Percentiles rank a stretch among this genome's conserved stretches.
Conservation (phyloP, 1,139 yeast species). For the Kurtzmaniella quercitrusa region DNA sequence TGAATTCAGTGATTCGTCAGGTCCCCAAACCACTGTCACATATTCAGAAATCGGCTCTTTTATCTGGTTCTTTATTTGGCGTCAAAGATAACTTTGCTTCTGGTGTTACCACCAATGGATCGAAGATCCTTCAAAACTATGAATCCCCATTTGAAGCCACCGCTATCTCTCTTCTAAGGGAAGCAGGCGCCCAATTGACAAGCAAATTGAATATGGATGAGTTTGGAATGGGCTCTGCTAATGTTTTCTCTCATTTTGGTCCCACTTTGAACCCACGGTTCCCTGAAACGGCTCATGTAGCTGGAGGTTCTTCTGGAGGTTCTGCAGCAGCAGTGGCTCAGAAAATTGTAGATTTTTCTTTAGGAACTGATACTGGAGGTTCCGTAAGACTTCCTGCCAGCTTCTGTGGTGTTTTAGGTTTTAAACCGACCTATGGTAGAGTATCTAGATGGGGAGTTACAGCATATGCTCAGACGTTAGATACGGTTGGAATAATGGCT, state of each 20-base stretch:
- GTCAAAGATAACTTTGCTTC: slow-evolving; percentile 79
- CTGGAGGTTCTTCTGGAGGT: slow-evolving; percentile 97
- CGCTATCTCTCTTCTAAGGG: slow-evolving; percentile 47
- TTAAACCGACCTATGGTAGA: slow-evolving; percentile 90
- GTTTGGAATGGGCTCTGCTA: slow-evolving; percentile 93
- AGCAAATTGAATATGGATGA: slow-evolving; percentile 97
- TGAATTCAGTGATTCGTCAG: background rate
- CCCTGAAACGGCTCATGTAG: slow-evolving; percentile 33
- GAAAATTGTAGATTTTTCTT: slow-evolving; percentile 54
- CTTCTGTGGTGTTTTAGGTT: slow-evolving; percentile 77
- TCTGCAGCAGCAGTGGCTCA: slow-evolving; percentile 89
- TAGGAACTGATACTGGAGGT: slow-evolving; percentile 98
- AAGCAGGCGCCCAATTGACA: slow-evolving; percentile 47
- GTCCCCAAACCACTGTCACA: background rate
- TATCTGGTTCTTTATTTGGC: slow-evolving; percentile 9
- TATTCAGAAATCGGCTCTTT: background rate
- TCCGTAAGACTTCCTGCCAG: slow-evolving; percentile 90
- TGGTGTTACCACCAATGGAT: slow-evolving; percentile 73
- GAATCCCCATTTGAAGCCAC: slow-evolving; percentile 82
- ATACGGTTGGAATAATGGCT: slow-evolving; percentile 84
- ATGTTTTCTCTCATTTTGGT: slow-evolving; percentile 57
- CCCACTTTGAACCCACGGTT: slow-evolving; percentile 64
- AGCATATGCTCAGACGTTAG: slow-evolving; percentile 90
- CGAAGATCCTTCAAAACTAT: slow-evolving; percentile 55
- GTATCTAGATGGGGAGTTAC: slow-evolving; percentile 89